These are phyloP conservation scores for Beauveria scarabaeidicola DNA, from an alignment of 2,329 filamentous ascomycete species.

Conservation along the genomic window DNA sequence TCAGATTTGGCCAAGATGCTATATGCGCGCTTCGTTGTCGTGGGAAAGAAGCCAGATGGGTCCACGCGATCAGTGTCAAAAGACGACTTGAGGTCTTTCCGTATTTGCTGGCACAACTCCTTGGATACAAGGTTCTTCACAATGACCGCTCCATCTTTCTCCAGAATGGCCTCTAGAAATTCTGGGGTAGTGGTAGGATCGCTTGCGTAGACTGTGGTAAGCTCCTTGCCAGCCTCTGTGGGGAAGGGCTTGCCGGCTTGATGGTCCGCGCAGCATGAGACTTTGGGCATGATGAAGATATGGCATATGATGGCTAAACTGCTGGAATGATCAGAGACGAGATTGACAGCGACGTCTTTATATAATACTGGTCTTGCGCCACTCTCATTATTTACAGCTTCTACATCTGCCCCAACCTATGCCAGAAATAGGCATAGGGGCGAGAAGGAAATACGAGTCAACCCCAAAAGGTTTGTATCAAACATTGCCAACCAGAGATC, in stretches of 20 bases:
- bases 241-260: constrained; percentile 13
- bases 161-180: constrained; percentile 16
- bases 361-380: neutral
- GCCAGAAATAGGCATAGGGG: neutral
- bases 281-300: neutral
- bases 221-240: constrained; percentile 17
- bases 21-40: constrained; percentile 30
- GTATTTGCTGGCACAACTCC: constrained; percentile 26
- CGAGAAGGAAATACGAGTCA: neutral
- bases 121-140: constrained; percentile 26
- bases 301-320: neutral
- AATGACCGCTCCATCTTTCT: constrained; percentile 28
- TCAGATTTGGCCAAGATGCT: constrained; percentile 30
- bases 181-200: constrained; percentile 16
- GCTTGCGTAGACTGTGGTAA: constrained; percentile 15
- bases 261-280: constrained; percentile 4
- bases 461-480: no score
- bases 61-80: constrained; percentile 29
- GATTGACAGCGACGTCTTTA: neutral
- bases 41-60: constrained; percentile 30
- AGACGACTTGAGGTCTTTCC: constrained; percentile 27
- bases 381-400: neutral
- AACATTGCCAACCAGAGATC: neutral
- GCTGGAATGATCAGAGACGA: no score
- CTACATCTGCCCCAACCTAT: no score